These are phyloP conservation scores for Scytalidium lignicola DNA, from an alignment of 2,329 filamentous ascomycete genomes.

Conservation along the genomic window DNA sequence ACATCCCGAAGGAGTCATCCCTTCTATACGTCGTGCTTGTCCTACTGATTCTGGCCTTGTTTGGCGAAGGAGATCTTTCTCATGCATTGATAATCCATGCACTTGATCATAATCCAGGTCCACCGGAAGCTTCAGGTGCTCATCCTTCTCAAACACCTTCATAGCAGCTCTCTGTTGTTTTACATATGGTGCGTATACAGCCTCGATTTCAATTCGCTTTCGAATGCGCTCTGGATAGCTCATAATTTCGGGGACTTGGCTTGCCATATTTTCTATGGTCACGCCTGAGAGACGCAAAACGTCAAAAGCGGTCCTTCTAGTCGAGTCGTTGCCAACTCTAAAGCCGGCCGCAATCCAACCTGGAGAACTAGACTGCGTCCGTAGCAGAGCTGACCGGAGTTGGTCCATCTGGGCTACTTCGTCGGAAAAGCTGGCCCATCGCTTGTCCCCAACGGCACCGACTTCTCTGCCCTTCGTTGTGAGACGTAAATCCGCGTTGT, in stretches of 20 bases:
- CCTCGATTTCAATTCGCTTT: slow-evolving; percentile 72
- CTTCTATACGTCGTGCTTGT: slow-evolving; percentile 84
- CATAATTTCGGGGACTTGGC: slow-evolving; percentile 51
- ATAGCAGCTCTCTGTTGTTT: slow-evolving; percentile 64
- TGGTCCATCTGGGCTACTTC: slow-evolving; percentile 63
- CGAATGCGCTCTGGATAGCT: slow-evolving; percentile 55
- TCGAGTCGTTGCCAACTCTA: slow-evolving; percentile 59
- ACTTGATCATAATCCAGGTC: slow-evolving; percentile 74
- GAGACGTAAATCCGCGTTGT: slow-evolving; percentile 87
- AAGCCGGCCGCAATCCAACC: slow-evolving; percentile 70
- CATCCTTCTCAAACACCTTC: slow-evolving; percentile 67
- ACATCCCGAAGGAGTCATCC: slow-evolving; percentile 59
- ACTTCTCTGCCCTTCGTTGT: slow-evolving; percentile 71
- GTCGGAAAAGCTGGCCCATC: slow-evolving; percentile 68
- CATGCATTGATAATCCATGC: slow-evolving; percentile 71
- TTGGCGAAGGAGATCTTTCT: slow-evolving; percentile 63
- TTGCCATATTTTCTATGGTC: slow-evolving; percentile 50
- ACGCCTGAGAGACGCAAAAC: slow-evolving; percentile 65
- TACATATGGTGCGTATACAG: slow-evolving; percentile 82
- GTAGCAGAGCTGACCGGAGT: slow-evolving; percentile 56
- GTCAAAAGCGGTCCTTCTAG: slow-evolving; percentile 69
- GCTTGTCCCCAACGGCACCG: slow-evolving; percentile 71
- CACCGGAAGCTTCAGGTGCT: slow-evolving; percentile 63
- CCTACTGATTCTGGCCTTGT: slow-evolving; percentile 80
- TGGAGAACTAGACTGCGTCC: slow-evolving; percentile 51